phyloP scores from a whole-genome alignment of 768 basidiomycete genomes.

The Lactifluus hygrophoroides region DNA sequence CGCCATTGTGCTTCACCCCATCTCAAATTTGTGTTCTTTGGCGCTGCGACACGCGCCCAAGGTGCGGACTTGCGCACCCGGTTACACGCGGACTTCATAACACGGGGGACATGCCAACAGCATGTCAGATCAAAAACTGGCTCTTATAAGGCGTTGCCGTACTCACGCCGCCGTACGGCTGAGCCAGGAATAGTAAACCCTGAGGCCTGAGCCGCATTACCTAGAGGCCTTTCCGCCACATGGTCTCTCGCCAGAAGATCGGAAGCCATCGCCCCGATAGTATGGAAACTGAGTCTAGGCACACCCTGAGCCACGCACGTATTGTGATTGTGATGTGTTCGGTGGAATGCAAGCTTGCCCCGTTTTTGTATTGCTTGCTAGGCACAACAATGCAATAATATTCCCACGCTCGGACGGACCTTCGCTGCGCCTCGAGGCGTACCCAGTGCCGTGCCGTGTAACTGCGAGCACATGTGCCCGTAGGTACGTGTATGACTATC shows the following conservation, averaged over 20 bases:
- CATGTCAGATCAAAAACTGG: not conserved
- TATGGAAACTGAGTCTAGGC: not conserved
- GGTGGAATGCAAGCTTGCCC: not conserved
- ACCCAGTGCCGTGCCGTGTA: too few species aligned
- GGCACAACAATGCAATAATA: not conserved
- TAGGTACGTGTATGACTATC: not conserved
- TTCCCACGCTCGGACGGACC: conserved; percentile 14
- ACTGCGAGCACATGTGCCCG: not conserved
- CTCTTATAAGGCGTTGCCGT: not conserved
- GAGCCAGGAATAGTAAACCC: conserved; percentile 7
- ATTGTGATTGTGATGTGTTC: not conserved
- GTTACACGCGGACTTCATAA: conserved; percentile 5
- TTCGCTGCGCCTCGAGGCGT: not conserved
- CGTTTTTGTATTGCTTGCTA: not conserved
- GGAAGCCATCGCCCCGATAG: not conserved
- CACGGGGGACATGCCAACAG: not conserved
- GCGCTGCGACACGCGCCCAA: conserved; percentile 3
- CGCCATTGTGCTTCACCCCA: not conserved
- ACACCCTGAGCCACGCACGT: not conserved
- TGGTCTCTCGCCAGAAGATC: conserved; percentile 2
- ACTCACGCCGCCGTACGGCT: not conserved
- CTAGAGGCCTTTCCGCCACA: not conserved
- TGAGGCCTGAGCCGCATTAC: conserved; percentile 11
- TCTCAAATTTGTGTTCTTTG: not conserved
- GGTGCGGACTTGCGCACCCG: conserved; percentile 4